These are phyloP conservation scores for Medicago arabica DNA, from an alignment of 306 rosid species.

Conservation along the genomic window DNA sequence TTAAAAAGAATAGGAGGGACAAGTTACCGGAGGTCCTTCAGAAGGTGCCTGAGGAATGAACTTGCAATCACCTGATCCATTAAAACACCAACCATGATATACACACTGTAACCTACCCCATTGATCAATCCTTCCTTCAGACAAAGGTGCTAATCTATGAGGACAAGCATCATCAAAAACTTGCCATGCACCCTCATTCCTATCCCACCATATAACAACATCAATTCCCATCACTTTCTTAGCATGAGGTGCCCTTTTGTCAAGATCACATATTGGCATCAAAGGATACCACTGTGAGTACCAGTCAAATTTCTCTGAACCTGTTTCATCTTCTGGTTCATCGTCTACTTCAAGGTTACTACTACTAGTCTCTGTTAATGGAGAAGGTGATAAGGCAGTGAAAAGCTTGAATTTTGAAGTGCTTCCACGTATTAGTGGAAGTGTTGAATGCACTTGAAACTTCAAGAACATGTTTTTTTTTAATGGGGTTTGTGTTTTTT, in stretches of 20 bases:
- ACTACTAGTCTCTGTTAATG: conserved; percentile 46
- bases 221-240: conserved; percentile 83
- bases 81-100: conserved; percentile 96
- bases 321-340: conserved; percentile 39
- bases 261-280: conserved; percentile 87
- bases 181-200: conserved; percentile 79
- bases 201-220: conserved; percentile 97
- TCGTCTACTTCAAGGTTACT: conserved; percentile 44
- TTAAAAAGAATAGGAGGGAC: background rate
- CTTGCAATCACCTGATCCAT: conserved; percentile 86
- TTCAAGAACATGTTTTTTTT: conserved; percentile 45
- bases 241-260: conserved; percentile 78
- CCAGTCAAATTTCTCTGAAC: conserved; percentile 72
- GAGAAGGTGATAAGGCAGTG: conserved; percentile 61
- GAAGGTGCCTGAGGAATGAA: conserved; percentile 87
- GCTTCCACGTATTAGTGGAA: conserved; percentile 33
- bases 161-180: conserved; percentile 93
- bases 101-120: conserved; percentile 97
- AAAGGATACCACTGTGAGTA: conserved; percentile 87
- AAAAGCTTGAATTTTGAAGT: conserved; percentile 53
- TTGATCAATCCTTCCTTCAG: conserved; percentile 93
- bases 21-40: conserved; percentile 81
- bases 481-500: conserved; percentile 34
- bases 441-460: conserved; percentile 39
- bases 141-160: conserved; percentile 90